phyloP scores from a whole-genome alignment of 768 basidiomycete genomes.

The Boletus barrowsii region DNA sequence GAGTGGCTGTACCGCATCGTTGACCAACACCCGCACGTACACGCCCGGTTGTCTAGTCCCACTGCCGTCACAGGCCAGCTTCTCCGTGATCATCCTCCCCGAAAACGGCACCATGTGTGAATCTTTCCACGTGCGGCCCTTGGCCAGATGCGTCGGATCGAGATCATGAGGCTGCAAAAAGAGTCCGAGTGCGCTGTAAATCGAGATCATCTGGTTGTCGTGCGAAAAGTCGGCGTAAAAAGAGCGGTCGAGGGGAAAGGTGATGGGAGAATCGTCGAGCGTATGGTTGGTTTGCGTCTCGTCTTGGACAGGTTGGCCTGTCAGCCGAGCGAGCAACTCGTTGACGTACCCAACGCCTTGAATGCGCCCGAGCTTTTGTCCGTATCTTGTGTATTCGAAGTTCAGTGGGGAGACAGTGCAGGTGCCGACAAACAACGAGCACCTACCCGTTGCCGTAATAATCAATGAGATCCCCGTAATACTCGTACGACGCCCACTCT shows the following conservation, averaged over 20 bases:
- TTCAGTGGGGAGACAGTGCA: no score
- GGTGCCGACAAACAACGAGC: neutral
- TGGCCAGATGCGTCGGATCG: conserved; percentile 9
- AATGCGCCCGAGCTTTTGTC: conserved; percentile 61
- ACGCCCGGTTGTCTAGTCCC: conserved; percentile 23
- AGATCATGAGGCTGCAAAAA: conserved; percentile 37
- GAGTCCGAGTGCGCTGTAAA: conserved; percentile 57
- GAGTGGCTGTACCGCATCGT: conserved; percentile 62
- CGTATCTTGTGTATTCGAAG: conserved; percentile 46
- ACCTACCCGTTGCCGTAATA: conserved; percentile 69
- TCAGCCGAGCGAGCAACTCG: conserved; percentile 79
- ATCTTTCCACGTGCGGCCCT: conserved; percentile 46
- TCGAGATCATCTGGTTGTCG: conserved; percentile 78
- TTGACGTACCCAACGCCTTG: conserved; percentile 86
- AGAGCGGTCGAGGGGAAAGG: conserved; percentile 67
- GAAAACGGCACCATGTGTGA: conserved; percentile 69
- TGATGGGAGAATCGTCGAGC: conserved; percentile 55
- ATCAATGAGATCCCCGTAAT: conserved; percentile 65
- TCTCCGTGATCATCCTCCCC: conserved; percentile 68
- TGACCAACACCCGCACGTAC: conserved; percentile 70
- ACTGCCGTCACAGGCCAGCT: conserved; percentile 42
- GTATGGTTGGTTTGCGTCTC: conserved; percentile 75
- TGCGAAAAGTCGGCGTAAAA: conserved; percentile 83
- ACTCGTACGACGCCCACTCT: conserved; percentile 66
- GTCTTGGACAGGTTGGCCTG: conserved; percentile 57